A percentile compares a stretch with the other conserved stretches of the same genome.
These are phyloP conservation scores for Phylloporus sp. DNA, from an alignment of 768 basidiomycete species.

Conservation along the genomic window DNA sequence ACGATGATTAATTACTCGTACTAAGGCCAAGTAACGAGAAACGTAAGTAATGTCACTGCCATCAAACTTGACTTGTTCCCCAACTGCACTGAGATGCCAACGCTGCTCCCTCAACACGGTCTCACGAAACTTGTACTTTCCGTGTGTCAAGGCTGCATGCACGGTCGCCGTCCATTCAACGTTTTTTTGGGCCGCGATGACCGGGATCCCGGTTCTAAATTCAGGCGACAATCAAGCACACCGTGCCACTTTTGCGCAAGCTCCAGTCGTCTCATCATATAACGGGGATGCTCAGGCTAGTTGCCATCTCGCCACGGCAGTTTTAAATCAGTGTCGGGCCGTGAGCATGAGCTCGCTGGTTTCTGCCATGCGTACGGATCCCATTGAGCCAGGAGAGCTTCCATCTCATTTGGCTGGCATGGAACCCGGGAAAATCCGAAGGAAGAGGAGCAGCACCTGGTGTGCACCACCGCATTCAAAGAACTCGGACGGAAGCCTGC, in stretches of 20 bases:
- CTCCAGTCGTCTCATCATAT: not conserved
- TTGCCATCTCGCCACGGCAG: not conserved
- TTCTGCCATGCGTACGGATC: conserved; percentile 1
- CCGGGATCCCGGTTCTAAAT: conserved; percentile 7
- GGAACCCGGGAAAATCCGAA: conserved; percentile 16
- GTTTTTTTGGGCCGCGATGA: conserved; percentile 1
- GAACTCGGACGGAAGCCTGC: conserved; percentile 4
- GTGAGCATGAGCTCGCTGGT: not conserved
- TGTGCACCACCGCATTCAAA: not conserved
- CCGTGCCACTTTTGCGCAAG: not conserved
- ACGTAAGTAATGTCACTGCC: conserved; percentile 15
- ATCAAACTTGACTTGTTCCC: not conserved
- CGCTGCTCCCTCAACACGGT: conserved; percentile 2
- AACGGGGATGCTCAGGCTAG: conserved; percentile 9
- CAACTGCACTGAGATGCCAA: conserved; percentile 8
- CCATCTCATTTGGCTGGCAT: conserved; percentile 2
- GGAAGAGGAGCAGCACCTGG: no score
- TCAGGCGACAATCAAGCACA: conserved; percentile 7
- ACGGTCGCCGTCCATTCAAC: not conserved
- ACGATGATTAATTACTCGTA: conserved; percentile 1
- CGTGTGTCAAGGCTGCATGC: conserved; percentile 13
- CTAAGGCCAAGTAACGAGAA: no score
- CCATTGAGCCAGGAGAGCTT: conserved; percentile 4
- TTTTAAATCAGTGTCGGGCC: no score
- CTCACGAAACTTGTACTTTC: not conserved